Percentiles rank a stretch among this genome's conserved stretches.
Conservation (phyloP, 345 rosid genomes). For the Citrus mangshanensis region DNA sequence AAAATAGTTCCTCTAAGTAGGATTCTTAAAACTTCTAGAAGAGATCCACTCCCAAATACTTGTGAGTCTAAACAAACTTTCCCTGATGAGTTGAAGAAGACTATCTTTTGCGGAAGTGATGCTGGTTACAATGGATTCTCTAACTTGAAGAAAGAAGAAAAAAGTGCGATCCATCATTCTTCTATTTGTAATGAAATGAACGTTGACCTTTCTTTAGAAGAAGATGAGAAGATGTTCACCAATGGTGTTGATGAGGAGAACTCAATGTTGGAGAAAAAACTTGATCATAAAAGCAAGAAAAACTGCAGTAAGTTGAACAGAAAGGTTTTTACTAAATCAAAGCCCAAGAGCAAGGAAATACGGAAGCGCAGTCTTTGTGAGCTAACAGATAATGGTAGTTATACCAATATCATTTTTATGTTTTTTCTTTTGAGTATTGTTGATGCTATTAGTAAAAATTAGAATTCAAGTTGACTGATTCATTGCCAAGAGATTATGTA, state of each 20-base stretch:
- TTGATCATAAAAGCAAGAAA: conserved; percentile 9
- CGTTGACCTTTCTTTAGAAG: conserved; percentile 8
- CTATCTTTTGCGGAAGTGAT: conserved; percentile 8
- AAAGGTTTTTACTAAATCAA: conserved; percentile 11
- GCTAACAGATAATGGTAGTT: conserved; percentile 39
- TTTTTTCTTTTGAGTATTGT: neutral
- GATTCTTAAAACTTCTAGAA: conserved; percentile 30
- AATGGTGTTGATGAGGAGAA: conserved; percentile 14
- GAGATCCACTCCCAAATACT: conserved; percentile 22
- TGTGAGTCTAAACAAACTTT: conserved; percentile 17
- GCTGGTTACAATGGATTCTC: conserved; percentile 12
- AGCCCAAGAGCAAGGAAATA: conserved; percentile 34
- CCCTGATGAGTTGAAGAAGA: conserved; percentile 11
- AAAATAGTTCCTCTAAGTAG: conserved; percentile 45
- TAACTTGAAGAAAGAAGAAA: conserved; percentile 16
- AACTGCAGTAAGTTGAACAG: neutral
- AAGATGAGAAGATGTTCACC: conserved; percentile 12
- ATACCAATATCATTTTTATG: neutral
- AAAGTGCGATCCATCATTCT: neutral
- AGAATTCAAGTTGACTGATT: neutral
- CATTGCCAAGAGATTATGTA: neutral
- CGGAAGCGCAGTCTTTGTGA: conserved; percentile 48
- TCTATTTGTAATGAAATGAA: conserved; percentile 17
- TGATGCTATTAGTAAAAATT: neutral
- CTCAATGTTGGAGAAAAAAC: conserved; percentile 15